Conservation (phyloP, 2,329 filamentous ascomycete genomes). For the Fusarium algeriense region DNA sequence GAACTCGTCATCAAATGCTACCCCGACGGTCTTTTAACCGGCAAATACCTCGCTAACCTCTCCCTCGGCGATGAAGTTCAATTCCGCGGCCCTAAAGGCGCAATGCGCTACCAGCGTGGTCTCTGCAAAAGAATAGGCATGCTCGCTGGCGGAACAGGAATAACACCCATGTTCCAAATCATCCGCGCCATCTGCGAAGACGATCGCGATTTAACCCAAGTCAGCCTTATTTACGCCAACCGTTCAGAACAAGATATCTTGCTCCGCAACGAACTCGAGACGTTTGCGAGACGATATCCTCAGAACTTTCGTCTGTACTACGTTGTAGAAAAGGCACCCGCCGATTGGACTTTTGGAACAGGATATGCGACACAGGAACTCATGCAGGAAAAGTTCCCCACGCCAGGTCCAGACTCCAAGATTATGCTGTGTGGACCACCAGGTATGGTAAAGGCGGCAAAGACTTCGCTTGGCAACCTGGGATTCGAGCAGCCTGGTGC, state of each 20-base stretch:
- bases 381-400: slow-evolving; percentile 62
- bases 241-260: slow-evolving; percentile 70
- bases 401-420: slow-evolving; percentile 60
- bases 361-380: slow-evolving; percentile 66
- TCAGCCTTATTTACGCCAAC: slow-evolving; percentile 71
- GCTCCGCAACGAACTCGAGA: slow-evolving; percentile 66
- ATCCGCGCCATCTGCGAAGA: slow-evolving; percentile 74
- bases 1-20: slow-evolving; percentile 67
- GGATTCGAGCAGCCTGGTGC: slow-evolving; percentile 65
- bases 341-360: slow-evolving; percentile 60
- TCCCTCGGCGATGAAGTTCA: slow-evolving; percentile 62
- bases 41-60: slow-evolving; percentile 61
- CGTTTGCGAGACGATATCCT: slow-evolving; percentile 63
- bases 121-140: slow-evolving; percentile 63
- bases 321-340: slow-evolving; percentile 62
- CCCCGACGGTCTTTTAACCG: slow-evolving; percentile 63
- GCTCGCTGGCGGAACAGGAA: slow-evolving; percentile 61
- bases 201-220: slow-evolving; percentile 66
- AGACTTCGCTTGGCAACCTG: slow-evolving; percentile 61
- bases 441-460: slow-evolving; percentile 69
- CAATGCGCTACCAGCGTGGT: slow-evolving; percentile 63
- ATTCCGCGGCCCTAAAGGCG: slow-evolving; percentile 68
- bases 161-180: slow-evolving; percentile 61
- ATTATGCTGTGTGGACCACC: slow-evolving; percentile 72
- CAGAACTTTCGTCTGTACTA: slow-evolving; percentile 68